Base-by-base conservation (phyloP, 345 rosid genomes). In the Hibiscus trionum region DNA sequence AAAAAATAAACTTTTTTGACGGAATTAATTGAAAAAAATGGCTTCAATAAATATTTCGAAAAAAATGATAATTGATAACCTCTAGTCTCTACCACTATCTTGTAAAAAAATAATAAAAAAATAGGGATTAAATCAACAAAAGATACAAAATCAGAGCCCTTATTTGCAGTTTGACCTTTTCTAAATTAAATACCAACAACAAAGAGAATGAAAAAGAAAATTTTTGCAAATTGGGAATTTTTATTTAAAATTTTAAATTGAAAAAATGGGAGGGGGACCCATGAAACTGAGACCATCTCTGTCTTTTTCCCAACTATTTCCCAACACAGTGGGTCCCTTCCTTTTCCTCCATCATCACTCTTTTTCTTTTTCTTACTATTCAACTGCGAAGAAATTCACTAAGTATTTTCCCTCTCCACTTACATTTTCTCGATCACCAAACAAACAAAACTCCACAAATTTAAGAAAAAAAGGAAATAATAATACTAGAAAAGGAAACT, bases 301-400 rank as follows among this genome's bases (percentile, higher is more conserved):
- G 79, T 79, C 80, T 76, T 62, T 74, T 73, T 62, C 60, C 61
- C 76, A 46, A 73, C 50, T n/a, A 39, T 31, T 52, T 44, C 59
- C 72, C 21, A 37, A 12, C 53, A 63, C 46, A 1, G 73, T 39
- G 82, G 83, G 80, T 46, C 21, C 82, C 81, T 5, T 7, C 31
- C n/a, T 77, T 79, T 5, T 7, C 80, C 71, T 24, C 60, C 74
- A 66, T 72, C 59, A 60, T 70, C 68, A 19, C 77, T 17, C 47
- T 9, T 72, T 15, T 17, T 55, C 10, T 52, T 56, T 19, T 19
- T 11, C 9, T 19, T 77, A 67, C 72, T 66, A 31, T 80, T 80
- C 71, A 77, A 74, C 75, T 80, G 72, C 9, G 74, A 78, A 72
- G 19, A 7, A 4, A 74, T 64, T 71, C 70, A 39, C 73, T 29